Conservation (phyloP, 192 early-diverging fungal genomes). For the Lunasporangiospora selenospora region DNA sequence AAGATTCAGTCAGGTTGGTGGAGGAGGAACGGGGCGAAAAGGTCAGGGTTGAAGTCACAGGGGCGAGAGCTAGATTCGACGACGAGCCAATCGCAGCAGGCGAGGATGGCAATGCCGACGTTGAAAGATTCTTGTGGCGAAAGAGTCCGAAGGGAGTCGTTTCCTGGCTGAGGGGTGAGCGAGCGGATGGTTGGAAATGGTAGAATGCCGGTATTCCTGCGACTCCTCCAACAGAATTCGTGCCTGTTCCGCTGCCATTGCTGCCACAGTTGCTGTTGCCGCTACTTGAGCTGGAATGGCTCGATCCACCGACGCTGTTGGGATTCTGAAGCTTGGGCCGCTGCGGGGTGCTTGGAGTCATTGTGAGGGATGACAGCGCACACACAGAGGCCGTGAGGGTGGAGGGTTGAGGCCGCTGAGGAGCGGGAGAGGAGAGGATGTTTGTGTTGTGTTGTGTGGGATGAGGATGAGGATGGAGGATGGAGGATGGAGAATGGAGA, state of each 20-base stretch:
- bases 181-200: slow-evolving; percentile 41
- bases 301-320: slow-evolving; percentile 25
- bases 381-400: no score
- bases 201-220: slow-evolving; percentile 15
- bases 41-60: slow-evolving; percentile 10
- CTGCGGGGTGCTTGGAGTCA: slow-evolving; percentile 27
- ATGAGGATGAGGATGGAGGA: not conserved
- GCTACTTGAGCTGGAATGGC: slow-evolving; percentile 8
- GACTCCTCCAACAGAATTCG: no score
- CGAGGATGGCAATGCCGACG: slow-evolving; percentile 24
- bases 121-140: slow-evolving; percentile 45
- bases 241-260: slow-evolving; percentile 8
- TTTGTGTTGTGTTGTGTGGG: not conserved
- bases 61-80: slow-evolving; percentile 19
- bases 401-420: not conserved
- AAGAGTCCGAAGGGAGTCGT: slow-evolving; percentile 47
- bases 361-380: no score
- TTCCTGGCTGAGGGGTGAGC: slow-evolving; percentile 44
- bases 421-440: not conserved
- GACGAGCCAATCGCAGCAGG: slow-evolving; percentile 13
- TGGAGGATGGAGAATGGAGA: not conserved
- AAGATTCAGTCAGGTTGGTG: slow-evolving; percentile 33
- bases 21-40: slow-evolving; percentile 40
- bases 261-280: slow-evolving; percentile 6
- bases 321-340: slow-evolving; percentile 8